Evolutionary conservation across 129 eudicot genomes (phyloP), one percentile per base, ranked within the genome.

Genomic region (Chrysanthemum seticuspe): DNA sequence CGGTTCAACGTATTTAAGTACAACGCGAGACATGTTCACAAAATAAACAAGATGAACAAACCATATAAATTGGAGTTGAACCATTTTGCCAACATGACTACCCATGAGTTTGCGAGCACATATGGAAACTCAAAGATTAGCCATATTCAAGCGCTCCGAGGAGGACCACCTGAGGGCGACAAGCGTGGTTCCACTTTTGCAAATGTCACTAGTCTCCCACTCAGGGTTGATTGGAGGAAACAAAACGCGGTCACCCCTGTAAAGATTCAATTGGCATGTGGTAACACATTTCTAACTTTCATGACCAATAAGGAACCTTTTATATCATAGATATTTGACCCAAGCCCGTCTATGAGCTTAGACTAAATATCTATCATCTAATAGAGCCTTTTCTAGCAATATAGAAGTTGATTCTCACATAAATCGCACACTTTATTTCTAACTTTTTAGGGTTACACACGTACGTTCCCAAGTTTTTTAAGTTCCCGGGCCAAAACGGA

Each of bases 11-110:
- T 88, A 71, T 91, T 91, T 60, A 86, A 85, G 78, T 79, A 84
- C 8, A 91, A 91, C 15, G 89, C 82, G 50, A 82, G 68, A 44
- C 83, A 87, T 65, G 90, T 91, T 55, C 83, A 84, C 79, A 63
- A 61, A 21, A 18, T 79, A 52, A 91, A 91, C 87, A 91, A 88
- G 88, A 70, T 74, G 86, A 85, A 91, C 61, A 86, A 80, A 82
- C 81, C 92, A 29, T 91, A 91, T 68, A 91, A 82, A 77, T 68
- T 91, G 73, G 83, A 81, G 80, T 68, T 91, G 76, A 91, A 91
- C 87, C 82, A 86, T 85, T 91, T 84, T 76, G 96, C 92, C 23
- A 89, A 82, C 78, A 80, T 88, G 87, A 91, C 96, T 25, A 84
- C 72, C 84, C 90, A 84, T 27, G 96, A 91, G 83, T 91, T 91